These are phyloP conservation scores for Phaeotremella fagi DNA, from an alignment of 768 basidiomycete genomes.

Conservation along the genomic window DNA sequence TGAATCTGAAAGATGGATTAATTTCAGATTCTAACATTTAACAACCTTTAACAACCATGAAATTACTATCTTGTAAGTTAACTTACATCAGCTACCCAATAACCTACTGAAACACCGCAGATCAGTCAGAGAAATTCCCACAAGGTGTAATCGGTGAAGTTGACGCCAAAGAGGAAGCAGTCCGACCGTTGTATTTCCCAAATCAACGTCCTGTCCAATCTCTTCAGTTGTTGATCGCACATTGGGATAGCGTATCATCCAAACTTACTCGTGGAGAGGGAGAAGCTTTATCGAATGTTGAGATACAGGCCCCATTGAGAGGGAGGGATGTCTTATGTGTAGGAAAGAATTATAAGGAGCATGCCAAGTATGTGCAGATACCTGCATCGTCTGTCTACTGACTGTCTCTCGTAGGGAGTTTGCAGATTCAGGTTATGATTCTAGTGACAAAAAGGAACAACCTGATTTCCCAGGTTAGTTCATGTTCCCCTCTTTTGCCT, in stretches of 20 bases:
- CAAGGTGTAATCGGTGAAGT: conserved; percentile 13
- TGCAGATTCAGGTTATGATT: conserved; percentile 26
- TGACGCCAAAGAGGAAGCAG: conserved; percentile 5
- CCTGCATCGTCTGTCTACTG: neutral
- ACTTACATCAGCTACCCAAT: neutral
- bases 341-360: conserved; percentile 39
- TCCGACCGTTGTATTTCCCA: conserved; percentile 16
- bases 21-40: no score
- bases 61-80: neutral
- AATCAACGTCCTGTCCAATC: conserved; percentile 12
- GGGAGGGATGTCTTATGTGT: conserved; percentile 40
- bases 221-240: conserved; percentile 26
- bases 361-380: conserved; percentile 18
- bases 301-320: conserved; percentile 29
- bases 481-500: neutral
- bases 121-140: conserved; percentile 13
- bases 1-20: no score
- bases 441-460: conserved; percentile 25
- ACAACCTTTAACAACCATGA: no score
- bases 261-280: conserved; percentile 51
- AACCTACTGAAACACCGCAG: neutral
- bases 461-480: conserved; percentile 30
- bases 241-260: conserved; percentile 23
- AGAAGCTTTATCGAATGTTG: conserved; percentile 34
- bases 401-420: conserved; percentile 19